Evolutionary conservation across 768 basidiomycete species (phyloP).

Genomic region (Boletus edulis): DNA sequence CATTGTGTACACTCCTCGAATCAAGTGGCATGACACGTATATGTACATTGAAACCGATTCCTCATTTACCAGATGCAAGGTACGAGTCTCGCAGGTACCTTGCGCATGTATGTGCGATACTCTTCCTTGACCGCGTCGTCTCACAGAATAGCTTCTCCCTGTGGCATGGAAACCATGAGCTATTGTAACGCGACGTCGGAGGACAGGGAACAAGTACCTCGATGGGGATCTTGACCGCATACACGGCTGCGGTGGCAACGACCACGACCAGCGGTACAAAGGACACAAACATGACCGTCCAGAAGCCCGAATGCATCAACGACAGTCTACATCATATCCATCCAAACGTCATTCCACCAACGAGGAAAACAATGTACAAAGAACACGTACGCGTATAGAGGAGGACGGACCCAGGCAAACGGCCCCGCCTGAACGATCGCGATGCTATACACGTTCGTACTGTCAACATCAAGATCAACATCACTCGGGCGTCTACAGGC

Average conservation of each 20-base stretch:
- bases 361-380: too few species aligned
- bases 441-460: neutral
- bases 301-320: neutral
- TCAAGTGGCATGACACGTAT: too few species aligned
- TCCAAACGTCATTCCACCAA: neutral
- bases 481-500: too few species aligned
- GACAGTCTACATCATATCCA: neutral
- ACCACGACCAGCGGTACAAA: slow-evolving; percentile 1
- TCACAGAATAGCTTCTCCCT: slow-evolving; percentile 8
- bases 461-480: too few species aligned
- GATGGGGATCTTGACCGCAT: slow-evolving; percentile 4
- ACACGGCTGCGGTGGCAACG: neutral
- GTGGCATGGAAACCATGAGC: neutral
- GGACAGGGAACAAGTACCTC: neutral
- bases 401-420: slow-evolving; percentile 14
- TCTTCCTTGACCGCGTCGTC: slow-evolving; percentile 6
- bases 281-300: slow-evolving; percentile 8
- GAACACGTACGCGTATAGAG: slow-evolving; percentile 8
- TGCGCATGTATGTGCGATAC: slow-evolving; percentile 11
- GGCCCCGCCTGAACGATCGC: slow-evolving; percentile 13
- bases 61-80: slow-evolving; percentile 6
- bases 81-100: slow-evolving; percentile 11
- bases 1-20: too few species aligned
- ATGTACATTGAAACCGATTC: neutral
- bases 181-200: neutral